phyloP scores from a whole-genome alignment of 2,329 filamentous ascomycete genomes.

The Cercospora berteroae region DNA sequence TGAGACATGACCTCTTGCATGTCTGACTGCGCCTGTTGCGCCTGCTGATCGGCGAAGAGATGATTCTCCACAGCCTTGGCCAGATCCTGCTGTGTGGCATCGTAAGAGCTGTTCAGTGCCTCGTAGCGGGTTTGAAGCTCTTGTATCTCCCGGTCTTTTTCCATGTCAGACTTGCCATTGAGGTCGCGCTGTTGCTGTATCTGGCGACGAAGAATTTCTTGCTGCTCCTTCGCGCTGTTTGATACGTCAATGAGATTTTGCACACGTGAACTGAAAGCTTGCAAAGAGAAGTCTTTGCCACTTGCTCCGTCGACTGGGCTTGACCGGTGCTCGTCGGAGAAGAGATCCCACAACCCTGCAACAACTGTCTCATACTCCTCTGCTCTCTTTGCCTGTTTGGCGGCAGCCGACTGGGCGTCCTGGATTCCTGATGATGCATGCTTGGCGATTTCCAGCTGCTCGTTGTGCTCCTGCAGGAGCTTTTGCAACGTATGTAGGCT shows the following conservation, averaged over 20 bases:
- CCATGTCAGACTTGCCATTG: slow-evolving; percentile 77
- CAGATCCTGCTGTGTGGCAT: slow-evolving; percentile 35
- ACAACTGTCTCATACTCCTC: slow-evolving; percentile 58
- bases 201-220: slow-evolving; percentile 82
- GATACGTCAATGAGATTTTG: slow-evolving; percentile 75
- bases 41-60: slow-evolving; percentile 32
- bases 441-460: slow-evolving; percentile 30
- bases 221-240: slow-evolving; percentile 80
- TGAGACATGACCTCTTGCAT: slow-evolving; percentile 46
- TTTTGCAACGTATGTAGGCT: slow-evolving; percentile 48
- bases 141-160: slow-evolving; percentile 42
- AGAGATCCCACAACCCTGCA: slow-evolving; percentile 54
- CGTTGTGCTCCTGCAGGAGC: slow-evolving; percentile 34
- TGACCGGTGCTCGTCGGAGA: slow-evolving; percentile 41
- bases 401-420: slow-evolving; percentile 26
- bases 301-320: slow-evolving; percentile 58
- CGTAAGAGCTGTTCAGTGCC: slow-evolving; percentile 28
- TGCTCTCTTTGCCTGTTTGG: slow-evolving; percentile 39
- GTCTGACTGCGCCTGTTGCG: slow-evolving; percentile 35
- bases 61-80: slow-evolving; percentile 32
- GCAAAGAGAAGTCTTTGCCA: slow-evolving; percentile 62
- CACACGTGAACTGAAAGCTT: slow-evolving; percentile 74
- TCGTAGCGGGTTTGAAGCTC: slow-evolving; percentile 35
- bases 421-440: slow-evolving; percentile 24
- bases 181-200: slow-evolving; percentile 94